These are phyloP conservation scores for Penicillium coffeae DNA, from an alignment of 495 filamentous ascomycete genomes.

Conservation along the genomic window DNA sequence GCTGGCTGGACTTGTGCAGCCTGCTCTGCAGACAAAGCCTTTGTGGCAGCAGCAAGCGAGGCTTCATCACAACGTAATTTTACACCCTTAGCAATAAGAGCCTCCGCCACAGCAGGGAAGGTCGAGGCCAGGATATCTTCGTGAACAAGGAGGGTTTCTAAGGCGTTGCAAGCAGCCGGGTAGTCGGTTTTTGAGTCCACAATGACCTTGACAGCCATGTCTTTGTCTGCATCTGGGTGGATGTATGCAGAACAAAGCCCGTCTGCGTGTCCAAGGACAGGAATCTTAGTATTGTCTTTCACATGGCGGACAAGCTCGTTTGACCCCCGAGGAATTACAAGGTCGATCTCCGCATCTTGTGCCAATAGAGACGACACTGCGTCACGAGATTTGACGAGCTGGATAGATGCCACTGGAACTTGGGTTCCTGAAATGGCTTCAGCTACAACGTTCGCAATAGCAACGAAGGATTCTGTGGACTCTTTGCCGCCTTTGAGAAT, in stretches of 20 bases:
- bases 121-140: slow-evolving; percentile 60
- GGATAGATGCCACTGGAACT: slow-evolving; percentile 82
- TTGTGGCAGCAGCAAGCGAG: slow-evolving; percentile 58
- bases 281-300: slow-evolving; percentile 87
- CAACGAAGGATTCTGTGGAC: slow-evolving; percentile 85
- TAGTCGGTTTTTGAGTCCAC: slow-evolving; percentile 92
- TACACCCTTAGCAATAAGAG: slow-evolving; percentile 72
- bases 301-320: slow-evolving; percentile 91
- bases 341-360: slow-evolving; percentile 82
- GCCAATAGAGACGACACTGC: slow-evolving; percentile 79
- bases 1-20: slow-evolving; percentile 57
- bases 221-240: slow-evolving; percentile 67
- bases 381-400: slow-evolving; percentile 89
- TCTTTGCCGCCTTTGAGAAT: slow-evolving; percentile 98
- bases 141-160: slow-evolving; percentile 88
- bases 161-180: slow-evolving; percentile 90
- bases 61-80: slow-evolving; percentile 74
- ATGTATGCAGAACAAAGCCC: slow-evolving; percentile 91
- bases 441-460: slow-evolving; percentile 84
- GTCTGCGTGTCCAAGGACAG: slow-evolving; percentile 94
- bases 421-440: slow-evolving; percentile 67
- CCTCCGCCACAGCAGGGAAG: slow-evolving; percentile 67
- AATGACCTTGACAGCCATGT: slow-evolving; percentile 71
- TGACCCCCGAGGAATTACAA: slow-evolving; percentile 89
- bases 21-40: slow-evolving; percentile 28